Conservation (phyloP, 106 monocot genomes). For the Chionographis japonica region DNA sequence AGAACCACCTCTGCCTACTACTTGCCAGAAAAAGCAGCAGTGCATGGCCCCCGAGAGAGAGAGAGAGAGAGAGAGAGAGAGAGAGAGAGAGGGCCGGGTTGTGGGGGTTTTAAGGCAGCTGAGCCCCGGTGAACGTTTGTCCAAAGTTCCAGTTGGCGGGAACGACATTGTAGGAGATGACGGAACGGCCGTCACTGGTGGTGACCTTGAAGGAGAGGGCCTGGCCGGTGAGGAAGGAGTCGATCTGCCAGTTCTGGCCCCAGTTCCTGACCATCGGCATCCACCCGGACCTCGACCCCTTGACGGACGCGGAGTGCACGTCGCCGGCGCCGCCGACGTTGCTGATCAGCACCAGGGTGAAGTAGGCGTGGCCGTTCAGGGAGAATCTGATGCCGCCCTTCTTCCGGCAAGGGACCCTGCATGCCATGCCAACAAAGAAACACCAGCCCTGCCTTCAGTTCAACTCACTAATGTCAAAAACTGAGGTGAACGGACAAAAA, state of each 20-base stretch:
- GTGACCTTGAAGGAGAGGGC: constrained; percentile 22
- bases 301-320: constrained; percentile 15
- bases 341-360: constrained; percentile 14
- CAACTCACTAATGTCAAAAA: too few relatives aligned
- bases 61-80: too few relatives aligned
- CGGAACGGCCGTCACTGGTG: constrained; percentile 15
- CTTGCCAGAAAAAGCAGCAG: too few relatives aligned
- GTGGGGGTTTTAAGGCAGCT: too few relatives aligned
- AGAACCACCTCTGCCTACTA: too few relatives aligned
- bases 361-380: constrained; percentile 16
- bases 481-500: too few relatives aligned
- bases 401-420: constrained; percentile 15
- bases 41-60: too few relatives aligned
- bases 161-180: constrained; percentile 11
- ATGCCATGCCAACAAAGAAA: neutral
- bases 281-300: constrained; percentile 15
- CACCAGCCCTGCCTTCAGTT: too few relatives aligned
- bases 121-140: constrained; percentile 14
- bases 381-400: constrained; percentile 17
- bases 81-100: too few relatives aligned
- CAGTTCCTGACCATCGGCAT: constrained; percentile 16
- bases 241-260: constrained; percentile 19
- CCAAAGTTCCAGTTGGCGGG: constrained; percentile 15
- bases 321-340: constrained; percentile 16
- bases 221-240: constrained; percentile 6